Evolutionary conservation across 2,329 filamentous ascomycete species (phyloP), one percentile per base, ranked within the genome.

Genomic region (Remersonia thermophila): DNA sequence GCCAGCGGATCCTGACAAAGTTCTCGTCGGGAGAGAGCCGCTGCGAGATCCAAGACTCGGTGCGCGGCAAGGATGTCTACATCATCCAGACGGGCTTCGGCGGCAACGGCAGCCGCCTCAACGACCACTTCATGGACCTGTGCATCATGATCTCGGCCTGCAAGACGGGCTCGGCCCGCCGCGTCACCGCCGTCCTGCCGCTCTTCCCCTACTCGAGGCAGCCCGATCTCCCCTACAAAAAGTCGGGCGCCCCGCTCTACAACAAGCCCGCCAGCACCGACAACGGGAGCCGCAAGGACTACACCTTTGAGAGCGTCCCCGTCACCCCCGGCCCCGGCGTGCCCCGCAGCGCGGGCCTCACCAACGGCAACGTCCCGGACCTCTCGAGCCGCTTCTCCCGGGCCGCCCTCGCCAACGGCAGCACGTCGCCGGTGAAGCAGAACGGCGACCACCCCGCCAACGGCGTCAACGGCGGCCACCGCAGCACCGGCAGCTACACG

Each of bases 131-230:
- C 47, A 82, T 98, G 66, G 91, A 98, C 56, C 77, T 96, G 33
- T 83, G 93, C 59, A 95, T 96, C 63, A 94, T 91, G 65, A 89
- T 96, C 51, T 93, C 85, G n/a, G 91, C 91, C 43, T 96, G 91
- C 75, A 93, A 94, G 63, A 77, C 48, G 5, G 51, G 53, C 50
- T 95, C 87, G 28, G 91, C 91, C 20, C 85, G 83, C 58, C 74
- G 85, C 51, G 86, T 98, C 52, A 96, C 89, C 29, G 91, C 85
- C 36, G 86, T 98, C 32, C 76, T 95, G 32, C 91, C 91, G 27
- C 71, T 96, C 37, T 98, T 98, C 62, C 91, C 91, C 1, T 98
- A 98, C 66, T 94, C 86, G 41, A 75, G 91, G 52, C 91, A 98
- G 59, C 89, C 85, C 47, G 91, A 98, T 55, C 77, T 95, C 42